phyloP scores from a whole-genome alignment of 371 early-diverging fungal genomes.

The Circinella umbellata region DNA sequence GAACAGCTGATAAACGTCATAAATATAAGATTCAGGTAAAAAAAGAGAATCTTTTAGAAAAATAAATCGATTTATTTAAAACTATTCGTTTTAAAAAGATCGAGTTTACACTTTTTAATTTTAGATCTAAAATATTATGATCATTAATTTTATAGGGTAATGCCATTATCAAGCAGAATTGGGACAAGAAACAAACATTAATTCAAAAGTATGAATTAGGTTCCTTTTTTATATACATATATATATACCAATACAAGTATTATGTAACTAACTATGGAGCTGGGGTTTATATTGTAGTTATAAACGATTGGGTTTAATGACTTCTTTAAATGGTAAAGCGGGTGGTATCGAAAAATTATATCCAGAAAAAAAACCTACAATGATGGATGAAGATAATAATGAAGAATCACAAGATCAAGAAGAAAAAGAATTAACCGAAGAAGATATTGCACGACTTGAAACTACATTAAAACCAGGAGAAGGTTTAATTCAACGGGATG shows the following conservation, averaged over 20 bases:
- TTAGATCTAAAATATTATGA: slow-evolving; percentile 1
- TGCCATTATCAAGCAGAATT: slow-evolving; percentile 68
- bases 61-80: no score
- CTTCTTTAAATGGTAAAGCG: slow-evolving; percentile 74
- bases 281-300: slow-evolving; percentile 38
- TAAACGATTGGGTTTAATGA: slow-evolving; percentile 73
- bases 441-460: slow-evolving; percentile 52
- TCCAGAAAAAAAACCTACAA: slow-evolving; percentile 21
- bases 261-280: no score
- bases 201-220: slow-evolving; percentile 65
- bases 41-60: no score
- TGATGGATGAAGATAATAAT: slow-evolving; percentile 19
- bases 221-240: background rate
- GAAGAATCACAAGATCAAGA: slow-evolving; percentile 39
- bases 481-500: slow-evolving; percentile 84
- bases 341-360: slow-evolving; percentile 65
- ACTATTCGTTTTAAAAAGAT: background rate
- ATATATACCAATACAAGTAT: no score
- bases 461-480: slow-evolving; percentile 62
- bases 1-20: slow-evolving; percentile 57
- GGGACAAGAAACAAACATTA: slow-evolving; percentile 80
- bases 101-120: background rate
- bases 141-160: slow-evolving; percentile 50
- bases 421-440: slow-evolving; percentile 57
- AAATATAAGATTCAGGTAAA: slow-evolving; percentile 55